Conservation (phyloP, 2,329 filamentous ascomycete species). For the Periconia sp. region DNA sequence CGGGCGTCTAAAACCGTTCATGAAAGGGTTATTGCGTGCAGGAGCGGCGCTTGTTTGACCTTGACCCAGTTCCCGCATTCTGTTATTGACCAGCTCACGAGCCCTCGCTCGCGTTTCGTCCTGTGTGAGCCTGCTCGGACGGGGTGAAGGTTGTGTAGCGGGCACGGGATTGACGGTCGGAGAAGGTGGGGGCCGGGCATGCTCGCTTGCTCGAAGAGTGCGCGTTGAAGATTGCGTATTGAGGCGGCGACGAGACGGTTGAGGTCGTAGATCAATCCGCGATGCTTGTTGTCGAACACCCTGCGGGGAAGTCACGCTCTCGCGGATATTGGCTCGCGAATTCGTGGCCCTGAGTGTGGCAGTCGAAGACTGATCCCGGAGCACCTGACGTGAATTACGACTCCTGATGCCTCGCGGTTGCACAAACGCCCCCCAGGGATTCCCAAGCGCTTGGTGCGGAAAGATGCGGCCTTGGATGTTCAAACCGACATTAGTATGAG, state of each 20-base stretch:
- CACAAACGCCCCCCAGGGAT: slow-evolving; percentile 46
- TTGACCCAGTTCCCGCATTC: slow-evolving; percentile 38
- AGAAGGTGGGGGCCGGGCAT: slow-evolving; percentile 38
- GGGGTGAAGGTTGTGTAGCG: slow-evolving; percentile 23
- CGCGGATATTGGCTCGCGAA: slow-evolving; percentile 43
- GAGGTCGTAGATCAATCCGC: slow-evolving; percentile 41
- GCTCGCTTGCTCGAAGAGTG: slow-evolving; percentile 41
- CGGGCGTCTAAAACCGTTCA: slow-evolving; percentile 35
- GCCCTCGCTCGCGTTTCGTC: slow-evolving; percentile 43
- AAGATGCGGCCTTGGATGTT: slow-evolving; percentile 42
- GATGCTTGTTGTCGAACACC: slow-evolving; percentile 42
- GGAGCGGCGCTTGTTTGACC: slow-evolving; percentile 31
- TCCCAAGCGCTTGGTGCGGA: slow-evolving; percentile 37
- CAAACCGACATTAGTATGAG: slow-evolving; percentile 38
- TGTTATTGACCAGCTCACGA: slow-evolving; percentile 44
- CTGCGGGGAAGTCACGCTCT: slow-evolving; percentile 29
- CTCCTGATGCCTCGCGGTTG: slow-evolving; percentile 30
- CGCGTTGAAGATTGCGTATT: slow-evolving; percentile 43
- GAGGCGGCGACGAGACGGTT: slow-evolving; percentile 44
- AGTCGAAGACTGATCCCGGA: slow-evolving; percentile 48
- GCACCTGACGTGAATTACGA: slow-evolving; percentile 40
- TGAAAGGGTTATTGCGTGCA: slow-evolving; percentile 45
- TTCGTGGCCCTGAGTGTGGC: slow-evolving; percentile 42
- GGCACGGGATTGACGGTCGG: slow-evolving; percentile 24
- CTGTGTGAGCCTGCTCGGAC: slow-evolving; percentile 34